Conservation (phyloP, 2,329 filamentous ascomycete species). For the Calonectria hongkongensis region DNA sequence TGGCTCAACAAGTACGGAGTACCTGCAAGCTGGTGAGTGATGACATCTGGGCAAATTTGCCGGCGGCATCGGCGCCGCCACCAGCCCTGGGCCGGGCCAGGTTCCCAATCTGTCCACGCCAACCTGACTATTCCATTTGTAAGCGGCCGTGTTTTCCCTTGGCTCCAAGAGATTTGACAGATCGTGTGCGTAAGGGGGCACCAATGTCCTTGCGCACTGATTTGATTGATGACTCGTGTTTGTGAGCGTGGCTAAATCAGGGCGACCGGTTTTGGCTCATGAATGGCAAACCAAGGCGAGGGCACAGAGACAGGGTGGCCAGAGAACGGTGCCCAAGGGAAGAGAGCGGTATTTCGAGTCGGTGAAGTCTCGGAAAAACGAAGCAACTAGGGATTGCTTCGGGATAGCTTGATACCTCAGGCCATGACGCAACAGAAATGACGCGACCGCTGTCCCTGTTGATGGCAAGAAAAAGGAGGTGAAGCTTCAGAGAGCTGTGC, state of each 20-base stretch:
- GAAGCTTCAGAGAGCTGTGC: slow-evolving; percentile 23
- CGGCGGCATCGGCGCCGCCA: slow-evolving; percentile 51
- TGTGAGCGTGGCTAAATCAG: slow-evolving; percentile 30
- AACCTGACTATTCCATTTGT: slow-evolving; percentile 51
- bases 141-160: slow-evolving; percentile 41
- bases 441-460: slow-evolving; percentile 27
- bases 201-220: slow-evolving; percentile 25
- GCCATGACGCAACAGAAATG: slow-evolving; percentile 37
- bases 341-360: slow-evolving; percentile 51
- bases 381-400: slow-evolving; percentile 46
- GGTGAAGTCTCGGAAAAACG: slow-evolving; percentile 56
- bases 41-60: slow-evolving; percentile 47
- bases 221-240: slow-evolving; percentile 43
- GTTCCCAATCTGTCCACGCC: slow-evolving; percentile 50
- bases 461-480: slow-evolving; percentile 16
- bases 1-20: slow-evolving; percentile 40
- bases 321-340: slow-evolving; percentile 32
- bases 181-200: slow-evolving; percentile 25
- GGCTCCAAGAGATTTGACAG: slow-evolving; percentile 29
- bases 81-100: slow-evolving; percentile 44
- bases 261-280: slow-evolving; percentile 30
- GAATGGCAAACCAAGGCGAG: slow-evolving; percentile 29
- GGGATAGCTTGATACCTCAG: slow-evolving; percentile 45
- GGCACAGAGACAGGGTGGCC: slow-evolving; percentile 31
- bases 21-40: slow-evolving; percentile 42